Base-by-base conservation (phyloP, 2,329 filamentous ascomycete species). In the Penicillium sp. region DNA sequence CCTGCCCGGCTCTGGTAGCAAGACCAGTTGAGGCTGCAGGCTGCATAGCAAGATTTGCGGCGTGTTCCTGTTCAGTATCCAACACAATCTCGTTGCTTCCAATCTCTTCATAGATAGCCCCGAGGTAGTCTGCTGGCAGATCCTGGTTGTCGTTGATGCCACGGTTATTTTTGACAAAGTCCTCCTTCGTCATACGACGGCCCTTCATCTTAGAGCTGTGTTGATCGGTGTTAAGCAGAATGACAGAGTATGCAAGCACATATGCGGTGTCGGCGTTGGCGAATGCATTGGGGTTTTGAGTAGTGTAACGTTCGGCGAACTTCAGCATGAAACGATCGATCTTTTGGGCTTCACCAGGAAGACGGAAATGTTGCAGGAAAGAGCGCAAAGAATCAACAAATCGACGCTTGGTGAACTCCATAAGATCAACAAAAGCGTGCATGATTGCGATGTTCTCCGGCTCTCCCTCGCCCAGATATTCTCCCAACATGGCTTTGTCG, bases 271-370 rank as follows among this genome's bases (percentile, higher is more conserved):
- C 95, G 2, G 94, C 95, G 67, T 97, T 99, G 34, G 94, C 94
- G 73, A 96, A 99, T 1, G 94, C 93, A 68, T 96, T 96, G 0
- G 94, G 94, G 64, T 99, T 99, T 29, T 92, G 92, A 56, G 88
- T 89, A 48, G 96, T 90, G 71, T 99, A 99, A 56, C 93, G 87
- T 73, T 97, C 93, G 9, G 94, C 94, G 75, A 97, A 99, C 73
- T 99, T 99, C 62, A 99, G 79, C 94, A 99, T 97, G 76, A 97
- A 96, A 45, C 94, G 90, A 85, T 99, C 94, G 63, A 99, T 99
- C 79, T 99, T 99, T 71, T 99, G 94, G 0, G 92, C 92, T 75
- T 99, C 94, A 57, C 94, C 94, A 0, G 94, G 94, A 13, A 99
- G 79, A 59, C 94, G 89, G 79, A 99, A 99, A 27, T 91, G 90